Evolutionary conservation across 1,284 basidiomycete genomes (phyloP), one percentile per base, ranked within the genome.

Genomic region (Rhodotorula sp.): DNA sequence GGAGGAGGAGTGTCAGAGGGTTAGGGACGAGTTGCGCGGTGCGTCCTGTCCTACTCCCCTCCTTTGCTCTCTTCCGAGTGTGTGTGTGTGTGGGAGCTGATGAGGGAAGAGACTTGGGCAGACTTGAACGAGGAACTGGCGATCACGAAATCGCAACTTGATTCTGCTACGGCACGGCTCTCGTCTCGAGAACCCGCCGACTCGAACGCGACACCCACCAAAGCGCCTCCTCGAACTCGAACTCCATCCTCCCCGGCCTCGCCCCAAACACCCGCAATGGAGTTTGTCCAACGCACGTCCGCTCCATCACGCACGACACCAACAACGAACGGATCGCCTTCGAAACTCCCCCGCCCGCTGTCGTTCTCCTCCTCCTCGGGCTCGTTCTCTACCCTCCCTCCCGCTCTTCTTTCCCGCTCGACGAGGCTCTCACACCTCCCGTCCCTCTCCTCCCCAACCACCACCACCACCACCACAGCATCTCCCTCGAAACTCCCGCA

Each of bases 1-100:
- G 48, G 94, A 98, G 78, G 94, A 96, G 80, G 91, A 96, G 78
- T 87, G 86, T 62, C 96, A 99, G 81, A 85, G 96, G 54, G 80
- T 96, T 66, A 94, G 89, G 80, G 96, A 99, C 78, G 94, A 98
- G 79, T 81, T 98, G 44, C 83, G 94, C 86, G 94, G 94, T 94
- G 71, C 65, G 85, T 78, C 20, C 26, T 6, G 34, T 78, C 20
- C 26, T 6, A 10, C 34, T 34, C 18, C 34, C 7, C 16, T 22
- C 20, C 24, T 4, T 40, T 1, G n/a, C n/a, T n/a, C n/a, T 30
- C 30, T 20, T 20, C 20, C 5, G 16, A 10, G 11, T 7, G 31
- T 28, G 20, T 9, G 26, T 59, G 26, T 7, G 26, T 4, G 44
- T 18, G 2, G 10, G 6, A 8, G 1, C 22, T 40, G 28, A 59